Evolutionary conservation across 1,139 yeast species (phyloP).

Genomic region (Hansenula anomala): DNA sequence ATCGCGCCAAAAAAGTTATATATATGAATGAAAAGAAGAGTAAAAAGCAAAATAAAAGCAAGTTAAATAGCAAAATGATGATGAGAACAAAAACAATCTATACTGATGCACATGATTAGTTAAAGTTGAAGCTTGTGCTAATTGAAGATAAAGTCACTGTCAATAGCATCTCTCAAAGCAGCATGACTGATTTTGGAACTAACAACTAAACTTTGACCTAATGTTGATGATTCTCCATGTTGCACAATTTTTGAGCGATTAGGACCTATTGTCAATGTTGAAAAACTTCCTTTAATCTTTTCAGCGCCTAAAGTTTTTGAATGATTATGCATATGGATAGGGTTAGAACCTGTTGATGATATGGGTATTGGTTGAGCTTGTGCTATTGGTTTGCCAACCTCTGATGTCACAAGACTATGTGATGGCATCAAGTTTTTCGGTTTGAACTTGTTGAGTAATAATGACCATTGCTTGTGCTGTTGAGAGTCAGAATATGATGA

Average conservation of each 20-base stretch:
- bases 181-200: constrained; percentile 35
- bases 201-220: constrained; percentile 37
- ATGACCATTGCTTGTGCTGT: constrained; percentile 11
- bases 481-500: constrained; percentile 1
- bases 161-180: constrained; percentile 39
- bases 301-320: constrained; percentile 14
- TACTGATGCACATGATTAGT: too few species aligned
- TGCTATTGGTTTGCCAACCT: constrained; percentile 19
- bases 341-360: background rate
- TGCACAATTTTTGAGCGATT: constrained; percentile 34
- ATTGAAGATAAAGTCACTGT: constrained; percentile 22
- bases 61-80: too few species aligned
- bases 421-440: constrained; percentile 10
- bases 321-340: constrained; percentile 7
- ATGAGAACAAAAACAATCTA: too few species aligned
- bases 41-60: background rate
- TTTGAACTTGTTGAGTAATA: constrained; percentile 6
- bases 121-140: background rate
- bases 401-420: constrained; percentile 19
- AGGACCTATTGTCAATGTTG: constrained; percentile 44
- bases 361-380: constrained; percentile 3
- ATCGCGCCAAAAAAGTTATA: too few species aligned
- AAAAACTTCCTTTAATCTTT: constrained; percentile 32
- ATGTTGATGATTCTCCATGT: constrained; percentile 22
- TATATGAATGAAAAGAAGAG: too few species aligned